These are phyloP conservation scores for Penicillium manginii DNA, from an alignment of 495 filamentous ascomycete genomes.

Conservation along the genomic window DNA sequence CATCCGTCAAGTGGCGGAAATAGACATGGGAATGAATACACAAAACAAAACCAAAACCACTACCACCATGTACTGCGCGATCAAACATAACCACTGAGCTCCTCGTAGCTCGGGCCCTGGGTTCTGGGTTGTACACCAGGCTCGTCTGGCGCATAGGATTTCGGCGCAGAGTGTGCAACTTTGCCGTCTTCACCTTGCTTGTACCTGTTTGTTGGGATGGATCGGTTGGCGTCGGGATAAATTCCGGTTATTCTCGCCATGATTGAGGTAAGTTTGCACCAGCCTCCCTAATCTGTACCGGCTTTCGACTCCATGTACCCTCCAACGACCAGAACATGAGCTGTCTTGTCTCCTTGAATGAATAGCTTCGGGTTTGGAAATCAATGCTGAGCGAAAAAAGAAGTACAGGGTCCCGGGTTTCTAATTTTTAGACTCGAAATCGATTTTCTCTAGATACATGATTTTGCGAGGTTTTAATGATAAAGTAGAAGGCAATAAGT, in stretches of 20 bases:
- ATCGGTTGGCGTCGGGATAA: no score
- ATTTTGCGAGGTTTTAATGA: not conserved
- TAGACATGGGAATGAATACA: slow-evolving; percentile 21
- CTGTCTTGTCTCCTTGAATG: no score
- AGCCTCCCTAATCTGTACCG: no score
- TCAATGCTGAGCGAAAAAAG: no score
- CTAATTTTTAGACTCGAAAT: not conserved
- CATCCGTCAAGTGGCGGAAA: slow-evolving; percentile 15
- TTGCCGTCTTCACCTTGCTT: not conserved
- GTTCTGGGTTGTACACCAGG: slow-evolving; percentile 5
- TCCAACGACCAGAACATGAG: no score
- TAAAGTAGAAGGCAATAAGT: not conserved
- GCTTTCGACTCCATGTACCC: no score
- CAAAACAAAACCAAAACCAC: slow-evolving; percentile 10
- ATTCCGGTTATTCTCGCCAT: no score
- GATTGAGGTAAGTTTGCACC: no score
- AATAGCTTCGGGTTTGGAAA: no score
- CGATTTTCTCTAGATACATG: not conserved
- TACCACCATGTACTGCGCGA: not conserved
- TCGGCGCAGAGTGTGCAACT: not conserved
- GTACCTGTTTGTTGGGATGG: no score
- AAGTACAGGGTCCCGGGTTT: not conserved
- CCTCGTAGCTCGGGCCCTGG: not conserved
- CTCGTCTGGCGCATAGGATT: not conserved
- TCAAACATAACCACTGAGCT: slow-evolving; percentile 4